These are phyloP conservation scores for Ceratocystiopsis minuta DNA, from an alignment of 2,329 filamentous ascomycete species.

Conservation along the genomic window DNA sequence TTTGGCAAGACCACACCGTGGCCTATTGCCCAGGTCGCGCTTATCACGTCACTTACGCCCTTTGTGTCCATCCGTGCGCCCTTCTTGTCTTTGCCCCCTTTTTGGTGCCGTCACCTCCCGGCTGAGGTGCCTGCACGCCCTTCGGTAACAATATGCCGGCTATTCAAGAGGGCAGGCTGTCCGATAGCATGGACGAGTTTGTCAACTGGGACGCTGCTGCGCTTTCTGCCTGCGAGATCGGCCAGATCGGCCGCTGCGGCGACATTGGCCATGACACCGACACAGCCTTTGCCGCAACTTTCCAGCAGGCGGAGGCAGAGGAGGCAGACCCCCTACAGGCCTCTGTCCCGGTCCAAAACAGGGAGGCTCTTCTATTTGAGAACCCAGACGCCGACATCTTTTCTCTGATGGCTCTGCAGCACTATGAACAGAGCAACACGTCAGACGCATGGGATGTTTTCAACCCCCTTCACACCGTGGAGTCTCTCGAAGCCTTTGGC, in stretches of 20 bases:
- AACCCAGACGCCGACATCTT: slow-evolving; percentile 41
- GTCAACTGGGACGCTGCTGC: slow-evolving; percentile 35
- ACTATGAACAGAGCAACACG: slow-evolving; percentile 26
- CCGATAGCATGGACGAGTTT: slow-evolving; percentile 35
- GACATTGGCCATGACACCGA: slow-evolving; percentile 13
- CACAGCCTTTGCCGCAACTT: slow-evolving; percentile 2
- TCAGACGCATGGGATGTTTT: no score
- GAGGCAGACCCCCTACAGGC: slow-evolving; percentile 1
- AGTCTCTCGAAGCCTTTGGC: no score
- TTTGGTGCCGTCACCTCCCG: neutral
- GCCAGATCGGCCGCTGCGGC: no score
- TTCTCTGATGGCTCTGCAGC: slow-evolving; percentile 39
- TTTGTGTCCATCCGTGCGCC: neutral
- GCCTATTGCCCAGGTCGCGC: no score
- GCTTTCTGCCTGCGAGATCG: slow-evolving; percentile 6
- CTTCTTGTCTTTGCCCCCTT: neutral
- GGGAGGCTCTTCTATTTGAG: slow-evolving; percentile 29
- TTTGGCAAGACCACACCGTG: no score
- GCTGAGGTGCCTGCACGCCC: neutral
- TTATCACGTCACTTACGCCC: neutral
- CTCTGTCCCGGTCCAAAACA: no score
- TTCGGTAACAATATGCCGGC: slow-evolving; percentile 4
- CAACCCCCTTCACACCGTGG: no score
- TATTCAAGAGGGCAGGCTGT: slow-evolving; percentile 15
- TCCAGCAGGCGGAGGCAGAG: no score